Conservation (phyloP, 257 asterid genomes). For the Solanum tarijense region DNA sequence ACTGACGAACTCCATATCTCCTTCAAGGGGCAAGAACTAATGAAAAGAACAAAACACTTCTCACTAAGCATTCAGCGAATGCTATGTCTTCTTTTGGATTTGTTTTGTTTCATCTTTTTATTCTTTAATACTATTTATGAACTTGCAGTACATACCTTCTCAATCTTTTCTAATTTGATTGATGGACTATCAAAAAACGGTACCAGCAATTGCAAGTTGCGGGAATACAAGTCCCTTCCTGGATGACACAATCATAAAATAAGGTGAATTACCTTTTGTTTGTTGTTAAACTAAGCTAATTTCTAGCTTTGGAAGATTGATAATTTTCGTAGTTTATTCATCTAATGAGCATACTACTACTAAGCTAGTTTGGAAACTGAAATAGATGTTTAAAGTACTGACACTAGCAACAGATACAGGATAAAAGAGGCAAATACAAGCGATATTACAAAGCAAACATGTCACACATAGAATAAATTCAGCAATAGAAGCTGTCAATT, state of each 20-base stretch:
- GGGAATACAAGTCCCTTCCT: constrained; percentile 72
- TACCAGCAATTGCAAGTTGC: constrained; percentile 70
- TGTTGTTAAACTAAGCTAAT: neutral
- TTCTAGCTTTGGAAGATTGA: neutral
- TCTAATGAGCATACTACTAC: neutral
- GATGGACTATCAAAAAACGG: constrained; percentile 74
- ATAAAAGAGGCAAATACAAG: neutral
- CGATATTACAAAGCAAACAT: neutral
- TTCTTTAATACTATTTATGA: neutral
- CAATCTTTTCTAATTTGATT: constrained; percentile 44
- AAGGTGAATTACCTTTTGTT: neutral
- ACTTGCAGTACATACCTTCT: constrained; percentile 35
- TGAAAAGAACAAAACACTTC: neutral
- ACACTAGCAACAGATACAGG: neutral
- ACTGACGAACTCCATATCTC: neutral
- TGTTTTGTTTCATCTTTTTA: neutral
- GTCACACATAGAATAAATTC: neutral
- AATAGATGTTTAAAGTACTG: neutral
- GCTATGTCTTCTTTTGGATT: neutral
- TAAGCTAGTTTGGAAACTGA: neutral
- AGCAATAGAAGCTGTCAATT: neutral
- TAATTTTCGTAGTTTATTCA: neutral
- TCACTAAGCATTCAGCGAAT: neutral
- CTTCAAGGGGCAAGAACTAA: neutral
- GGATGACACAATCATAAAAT: constrained; percentile 12